A percentile compares a stretch with the other conserved stretches of the same genome.
Evolutionary conservation across 345 rosid genomes (phyloP).

Genomic region (Populus nigra): DNA sequence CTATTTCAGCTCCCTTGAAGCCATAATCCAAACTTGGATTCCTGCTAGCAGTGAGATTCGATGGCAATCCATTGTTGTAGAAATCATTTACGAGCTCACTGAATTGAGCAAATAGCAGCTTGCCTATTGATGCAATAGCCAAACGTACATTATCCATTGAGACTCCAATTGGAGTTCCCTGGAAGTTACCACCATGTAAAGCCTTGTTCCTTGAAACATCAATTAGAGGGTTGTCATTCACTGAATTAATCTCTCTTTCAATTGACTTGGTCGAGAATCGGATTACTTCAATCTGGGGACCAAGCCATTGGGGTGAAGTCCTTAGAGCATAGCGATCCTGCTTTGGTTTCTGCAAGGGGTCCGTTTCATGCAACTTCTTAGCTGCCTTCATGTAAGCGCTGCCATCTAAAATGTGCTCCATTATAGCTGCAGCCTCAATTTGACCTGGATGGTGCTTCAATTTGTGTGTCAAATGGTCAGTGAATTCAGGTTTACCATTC

Average conservation of each 20-base stretch:
- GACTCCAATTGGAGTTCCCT: slow-evolving; percentile 28
- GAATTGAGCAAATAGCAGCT: slow-evolving; percentile 24
- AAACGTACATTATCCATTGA: slow-evolving; percentile 24
- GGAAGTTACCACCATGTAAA: slow-evolving; percentile 24
- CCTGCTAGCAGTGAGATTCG: slow-evolving; percentile 22
- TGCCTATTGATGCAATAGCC: slow-evolving; percentile 22
- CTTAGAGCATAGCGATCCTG: slow-evolving; percentile 26
- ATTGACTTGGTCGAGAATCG: slow-evolving; percentile 25
- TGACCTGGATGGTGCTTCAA: slow-evolving; percentile 31
- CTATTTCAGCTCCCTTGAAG: slow-evolving; percentile 28
- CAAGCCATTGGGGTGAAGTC: slow-evolving; percentile 26
- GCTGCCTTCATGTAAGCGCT: slow-evolving; percentile 23
- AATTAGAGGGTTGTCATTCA: slow-evolving; percentile 24
- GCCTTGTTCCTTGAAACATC: slow-evolving; percentile 29
- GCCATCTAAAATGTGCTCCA: slow-evolving; percentile 27
- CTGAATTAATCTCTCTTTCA: slow-evolving; percentile 29
- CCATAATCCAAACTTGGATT: slow-evolving; percentile 29
- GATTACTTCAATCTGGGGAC: slow-evolving; percentile 27
- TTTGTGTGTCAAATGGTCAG: slow-evolving; percentile 27
- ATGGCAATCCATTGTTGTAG: slow-evolving; percentile 29
- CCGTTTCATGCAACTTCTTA: slow-evolving; percentile 20
- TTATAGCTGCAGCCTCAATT: slow-evolving; percentile 32
- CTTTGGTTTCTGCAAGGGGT: slow-evolving; percentile 29
- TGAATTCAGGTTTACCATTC: slow-evolving; percentile 31
- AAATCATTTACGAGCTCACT: slow-evolving; percentile 27